phyloP scores from a whole-genome alignment of 2,329 filamentous ascomycete genomes.

The Cercospora beticola region DNA sequence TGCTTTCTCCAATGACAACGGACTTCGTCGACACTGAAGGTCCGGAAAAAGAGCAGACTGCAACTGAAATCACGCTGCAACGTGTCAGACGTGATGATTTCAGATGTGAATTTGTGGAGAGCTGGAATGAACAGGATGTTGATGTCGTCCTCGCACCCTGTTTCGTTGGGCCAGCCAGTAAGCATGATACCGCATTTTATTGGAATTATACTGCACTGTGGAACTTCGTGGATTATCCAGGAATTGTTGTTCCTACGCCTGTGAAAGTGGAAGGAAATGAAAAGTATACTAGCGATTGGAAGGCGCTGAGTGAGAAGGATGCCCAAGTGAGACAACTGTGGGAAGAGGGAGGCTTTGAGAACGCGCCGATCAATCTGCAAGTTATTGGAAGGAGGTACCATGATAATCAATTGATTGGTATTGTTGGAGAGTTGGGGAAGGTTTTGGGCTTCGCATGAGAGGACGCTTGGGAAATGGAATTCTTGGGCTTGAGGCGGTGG shows the following conservation, averaged over 20 bases:
- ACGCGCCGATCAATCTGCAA: constrained; percentile 24
- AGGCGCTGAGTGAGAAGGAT: constrained; percentile 20
- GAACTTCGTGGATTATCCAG: constrained; percentile 27
- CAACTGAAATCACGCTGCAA: constrained; percentile 16
- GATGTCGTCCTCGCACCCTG: constrained; percentile 25
- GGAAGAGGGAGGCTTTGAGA: constrained; percentile 19
- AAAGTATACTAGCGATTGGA: constrained; percentile 15
- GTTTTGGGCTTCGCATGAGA: constrained; percentile 16
- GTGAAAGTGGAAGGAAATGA: constrained; percentile 12
- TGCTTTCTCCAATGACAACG: constrained; percentile 17
- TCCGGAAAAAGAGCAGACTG: constrained; percentile 20
- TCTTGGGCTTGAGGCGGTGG: too few species aligned
- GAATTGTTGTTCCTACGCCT: constrained; percentile 20
- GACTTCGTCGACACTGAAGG: constrained; percentile 5
- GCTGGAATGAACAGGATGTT: constrained; percentile 23
- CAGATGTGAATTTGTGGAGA: constrained; percentile 19
- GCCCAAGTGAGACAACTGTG: constrained; percentile 19
- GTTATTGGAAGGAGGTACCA: constrained; percentile 19
- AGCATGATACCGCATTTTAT: constrained; percentile 23
- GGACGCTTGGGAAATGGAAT: too few species aligned
- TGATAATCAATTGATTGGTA: constrained; percentile 24
- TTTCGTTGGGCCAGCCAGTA: constrained; percentile 21
- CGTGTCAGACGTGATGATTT: constrained; percentile 20
- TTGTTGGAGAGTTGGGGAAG: constrained; percentile 18
- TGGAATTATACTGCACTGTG: constrained; percentile 26